Conservation (phyloP, 179 eudicot genomes). For the Silene coronaria region DNA sequence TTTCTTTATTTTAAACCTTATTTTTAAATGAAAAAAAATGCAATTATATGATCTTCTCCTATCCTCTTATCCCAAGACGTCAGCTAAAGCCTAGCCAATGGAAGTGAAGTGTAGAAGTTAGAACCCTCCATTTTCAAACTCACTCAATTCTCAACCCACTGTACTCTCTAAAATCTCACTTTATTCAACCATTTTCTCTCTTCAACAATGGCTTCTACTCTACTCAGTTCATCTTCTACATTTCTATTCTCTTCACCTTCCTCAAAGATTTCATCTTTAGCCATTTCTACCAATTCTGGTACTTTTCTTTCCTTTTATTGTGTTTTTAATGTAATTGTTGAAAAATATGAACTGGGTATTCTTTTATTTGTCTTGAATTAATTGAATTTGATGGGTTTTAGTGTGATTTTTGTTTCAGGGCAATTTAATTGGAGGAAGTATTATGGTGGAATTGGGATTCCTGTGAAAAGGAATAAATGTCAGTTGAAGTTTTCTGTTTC, state of each 20-base stretch:
- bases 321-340: background rate
- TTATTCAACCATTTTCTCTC: background rate
- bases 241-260: slow-evolving; percentile 31
- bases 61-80: slow-evolving; percentile 21
- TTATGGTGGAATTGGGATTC: slow-evolving; percentile 59
- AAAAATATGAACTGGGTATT: slow-evolving; percentile 10
- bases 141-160: background rate
- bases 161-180: background rate
- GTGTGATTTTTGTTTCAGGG: slow-evolving; percentile 31
- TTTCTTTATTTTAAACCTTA: too few species aligned
- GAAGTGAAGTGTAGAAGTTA: background rate
- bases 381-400: slow-evolving; percentile 5
- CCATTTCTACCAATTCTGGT: slow-evolving; percentile 35
- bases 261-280: slow-evolving; percentile 26
- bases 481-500: slow-evolving; percentile 46
- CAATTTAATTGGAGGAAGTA: slow-evolving; percentile 49
- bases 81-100: slow-evolving; percentile 2
- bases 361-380: background rate
- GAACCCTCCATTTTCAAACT: slow-evolving; percentile 1
- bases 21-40: background rate
- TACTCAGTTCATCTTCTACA: slow-evolving; percentile 43
- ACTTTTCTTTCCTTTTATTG: background rate
- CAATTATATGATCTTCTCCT: background rate
- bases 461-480: slow-evolving; percentile 48
- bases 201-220: slow-evolving; percentile 37